Evolutionary conservation across 2,329 filamentous ascomycete genomes (phyloP), one percentile per base, ranked within the genome.

Genomic region (Coniochaeta ligniaria): DNA sequence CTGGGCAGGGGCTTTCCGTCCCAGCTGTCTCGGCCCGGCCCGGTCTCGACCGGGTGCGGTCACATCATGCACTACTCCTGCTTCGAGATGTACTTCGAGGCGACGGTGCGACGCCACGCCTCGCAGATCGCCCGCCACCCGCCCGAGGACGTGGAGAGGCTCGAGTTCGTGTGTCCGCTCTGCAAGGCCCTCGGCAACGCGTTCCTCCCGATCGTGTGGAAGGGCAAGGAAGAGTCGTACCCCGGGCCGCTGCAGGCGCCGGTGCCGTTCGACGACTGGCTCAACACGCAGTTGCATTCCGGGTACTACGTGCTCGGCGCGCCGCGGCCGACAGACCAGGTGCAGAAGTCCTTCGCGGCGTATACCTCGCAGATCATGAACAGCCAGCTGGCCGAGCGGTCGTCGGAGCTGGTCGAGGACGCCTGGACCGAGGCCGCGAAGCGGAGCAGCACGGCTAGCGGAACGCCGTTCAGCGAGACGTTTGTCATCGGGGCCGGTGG

Each of bases 21-120:
- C 7, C 79, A 82, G 11, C 80, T 86, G 45, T 86, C 86, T 36
- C 80, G 83, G 31, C 80, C 84, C 20, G 95, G 93, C 0, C 90
- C 94, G 0, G 89, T 98, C 1, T 91, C 93, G 12, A 91, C 90
- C 38, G 92, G 94, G 11, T 99, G 95, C 73, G 95, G 95, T 2
- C 95, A 99, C 73, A 96, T 99, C 69, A 99, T 99, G 95, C 95
- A 99, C 73, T 98, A 91, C 72, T 87, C 85, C 66, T 99, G 95
- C 75, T 99, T 99, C 71, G 92, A 97, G 69, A 85, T 90, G 45
- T 99, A 98, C 70, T 89, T 91, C 65, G 85, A 90, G 54, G 92
- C 94, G 4, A 96, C 92, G 0, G 82, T 88, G 59, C 84, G 93
- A 62, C 85, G 95, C 43, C 96, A 99, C 71, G 85, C 84, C 22